Percentiles rank a stretch among this genome's conserved stretches.
These are phyloP conservation scores for Aspergillus sp. DNA, from an alignment of 2,329 filamentous ascomycete species.

Conservation along the genomic window DNA sequence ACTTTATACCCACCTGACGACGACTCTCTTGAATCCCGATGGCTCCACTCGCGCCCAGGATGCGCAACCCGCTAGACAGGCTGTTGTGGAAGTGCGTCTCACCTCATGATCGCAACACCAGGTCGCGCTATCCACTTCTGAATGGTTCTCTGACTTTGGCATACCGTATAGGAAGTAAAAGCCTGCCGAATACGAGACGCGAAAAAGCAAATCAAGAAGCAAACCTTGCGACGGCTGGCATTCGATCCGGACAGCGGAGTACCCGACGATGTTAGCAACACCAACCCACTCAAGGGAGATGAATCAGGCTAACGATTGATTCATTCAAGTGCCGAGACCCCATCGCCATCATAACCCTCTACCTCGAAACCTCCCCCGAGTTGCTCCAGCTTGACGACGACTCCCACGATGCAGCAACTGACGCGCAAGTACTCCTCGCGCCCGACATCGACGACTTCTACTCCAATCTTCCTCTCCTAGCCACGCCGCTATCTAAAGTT, in stretches of 20 bases:
- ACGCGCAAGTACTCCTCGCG: slow-evolving; percentile 34
- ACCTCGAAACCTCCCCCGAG: slow-evolving; percentile 33
- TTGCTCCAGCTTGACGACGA: slow-evolving; percentile 26
- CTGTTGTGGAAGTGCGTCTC: slow-evolving; percentile 34
- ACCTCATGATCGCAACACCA: not conserved
- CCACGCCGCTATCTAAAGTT: slow-evolving; percentile 26
- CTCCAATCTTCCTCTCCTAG: slow-evolving; percentile 29
- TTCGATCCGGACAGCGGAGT: slow-evolving; percentile 36
- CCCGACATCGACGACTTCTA: slow-evolving; percentile 41
- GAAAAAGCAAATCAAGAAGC: slow-evolving; percentile 38
- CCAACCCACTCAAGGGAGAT: not conserved
- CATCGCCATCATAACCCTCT: slow-evolving; percentile 40
- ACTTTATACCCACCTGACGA: slow-evolving; percentile 43
- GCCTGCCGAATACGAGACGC: slow-evolving; percentile 33
- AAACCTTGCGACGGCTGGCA: slow-evolving; percentile 33
- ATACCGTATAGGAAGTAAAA: slow-evolving; percentile 36
- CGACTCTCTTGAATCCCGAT: slow-evolving; percentile 41
- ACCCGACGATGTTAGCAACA: slow-evolving; percentile 35
- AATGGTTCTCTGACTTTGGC: not conserved
- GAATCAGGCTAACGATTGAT: not conserved
- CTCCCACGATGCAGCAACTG: slow-evolving; percentile 15
- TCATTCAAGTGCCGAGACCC: slow-evolving; percentile 35
- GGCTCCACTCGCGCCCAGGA: slow-evolving; percentile 40
- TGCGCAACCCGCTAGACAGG: slow-evolving; percentile 32
- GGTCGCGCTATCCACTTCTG: not conserved